Conservation (phyloP, 768 basidiomycete species). For the Collybiopsis luxurians region DNA sequence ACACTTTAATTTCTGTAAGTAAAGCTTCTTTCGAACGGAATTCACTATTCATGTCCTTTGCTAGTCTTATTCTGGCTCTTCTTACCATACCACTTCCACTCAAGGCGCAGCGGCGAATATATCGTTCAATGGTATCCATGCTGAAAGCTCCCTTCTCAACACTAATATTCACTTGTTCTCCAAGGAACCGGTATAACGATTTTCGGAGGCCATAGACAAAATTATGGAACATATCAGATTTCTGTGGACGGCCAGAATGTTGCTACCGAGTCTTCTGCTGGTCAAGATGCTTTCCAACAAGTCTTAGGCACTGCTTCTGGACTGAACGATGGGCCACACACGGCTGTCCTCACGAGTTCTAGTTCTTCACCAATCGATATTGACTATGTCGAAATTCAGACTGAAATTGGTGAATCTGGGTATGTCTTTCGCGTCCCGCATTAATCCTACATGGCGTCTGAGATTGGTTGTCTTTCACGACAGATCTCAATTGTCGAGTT, state of each 20-base stretch:
- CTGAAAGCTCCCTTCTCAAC: too few species aligned
- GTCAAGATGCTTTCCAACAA: constrained; percentile 28
- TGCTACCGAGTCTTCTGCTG: constrained; percentile 31
- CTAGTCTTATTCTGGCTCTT: constrained; percentile 42
- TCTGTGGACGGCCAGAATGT: constrained; percentile 41
- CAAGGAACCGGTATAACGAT: constrained; percentile 51
- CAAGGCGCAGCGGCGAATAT: constrained; percentile 49
- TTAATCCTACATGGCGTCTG: too few species aligned
- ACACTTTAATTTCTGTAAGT: constrained; percentile 37
- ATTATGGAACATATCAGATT: constrained; percentile 46
- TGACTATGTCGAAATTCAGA: constrained; percentile 44
- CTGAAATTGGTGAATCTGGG: constrained; percentile 35
- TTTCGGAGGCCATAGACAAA: constrained; percentile 43
- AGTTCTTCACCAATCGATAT: constrained; percentile 46
- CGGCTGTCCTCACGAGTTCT: constrained; percentile 43
- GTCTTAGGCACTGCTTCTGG: constrained; percentile 41
- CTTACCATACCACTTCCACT: constrained; percentile 41
- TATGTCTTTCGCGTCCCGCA: too few species aligned
- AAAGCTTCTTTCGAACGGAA: background rate
- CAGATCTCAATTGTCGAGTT: constrained; percentile 23
- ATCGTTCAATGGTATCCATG: constrained; percentile 46
- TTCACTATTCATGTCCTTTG: background rate
- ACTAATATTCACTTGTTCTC: too few species aligned
- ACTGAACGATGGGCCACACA: constrained; percentile 44
- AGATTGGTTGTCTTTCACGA: constrained; percentile 9